phyloP scores from a whole-genome alignment of 495 filamentous ascomycete genomes.

The Talaromyces borbonicus region DNA sequence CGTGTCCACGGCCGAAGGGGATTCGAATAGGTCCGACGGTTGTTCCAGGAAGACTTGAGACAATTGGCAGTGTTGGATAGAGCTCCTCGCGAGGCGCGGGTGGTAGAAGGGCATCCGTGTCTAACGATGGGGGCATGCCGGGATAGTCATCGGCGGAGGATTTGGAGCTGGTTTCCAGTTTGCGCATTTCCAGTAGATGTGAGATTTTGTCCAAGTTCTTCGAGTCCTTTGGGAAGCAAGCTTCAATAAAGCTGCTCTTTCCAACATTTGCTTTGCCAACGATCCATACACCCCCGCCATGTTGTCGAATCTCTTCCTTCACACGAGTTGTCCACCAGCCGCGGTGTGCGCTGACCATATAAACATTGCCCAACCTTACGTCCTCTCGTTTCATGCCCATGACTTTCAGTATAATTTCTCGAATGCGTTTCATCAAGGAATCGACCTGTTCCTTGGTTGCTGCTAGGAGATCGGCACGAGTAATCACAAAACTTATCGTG shows the following conservation, averaged over 20 bases:
- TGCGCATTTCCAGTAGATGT: constrained; percentile 22
- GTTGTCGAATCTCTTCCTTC: constrained; percentile 70
- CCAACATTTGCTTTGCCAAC: constrained; percentile 97
- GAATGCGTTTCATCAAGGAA: constrained; percentile 69
- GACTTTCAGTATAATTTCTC: constrained; percentile 59
- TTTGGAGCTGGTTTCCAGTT: constrained; percentile 13
- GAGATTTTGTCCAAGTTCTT: constrained; percentile 34
- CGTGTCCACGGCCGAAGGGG: constrained; percentile 71
- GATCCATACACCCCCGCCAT: constrained; percentile 88
- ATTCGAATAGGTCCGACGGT: constrained; percentile 90
- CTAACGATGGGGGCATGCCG: constrained; percentile 4
- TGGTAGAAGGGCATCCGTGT: constrained; percentile 49
- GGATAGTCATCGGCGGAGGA: constrained; percentile 9
- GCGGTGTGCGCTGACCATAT: constrained; percentile 72
- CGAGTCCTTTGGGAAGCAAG: constrained; percentile 74
- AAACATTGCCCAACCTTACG: constrained; percentile 69
- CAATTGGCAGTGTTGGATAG: constrained; percentile 70
- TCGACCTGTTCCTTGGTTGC: constrained; percentile 73
- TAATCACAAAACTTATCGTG: constrained; percentile 80
- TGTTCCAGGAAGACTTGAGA: constrained; percentile 82
- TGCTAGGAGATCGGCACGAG: constrained; percentile 75
- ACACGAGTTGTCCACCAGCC: constrained; percentile 82
- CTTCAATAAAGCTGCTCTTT: constrained; percentile 83
- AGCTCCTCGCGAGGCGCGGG: constrained; percentile 60
- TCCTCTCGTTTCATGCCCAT: constrained; percentile 51